phyloP scores from a whole-genome alignment of 73 alveolate genomes.

The Diophrys sp. region DNA sequence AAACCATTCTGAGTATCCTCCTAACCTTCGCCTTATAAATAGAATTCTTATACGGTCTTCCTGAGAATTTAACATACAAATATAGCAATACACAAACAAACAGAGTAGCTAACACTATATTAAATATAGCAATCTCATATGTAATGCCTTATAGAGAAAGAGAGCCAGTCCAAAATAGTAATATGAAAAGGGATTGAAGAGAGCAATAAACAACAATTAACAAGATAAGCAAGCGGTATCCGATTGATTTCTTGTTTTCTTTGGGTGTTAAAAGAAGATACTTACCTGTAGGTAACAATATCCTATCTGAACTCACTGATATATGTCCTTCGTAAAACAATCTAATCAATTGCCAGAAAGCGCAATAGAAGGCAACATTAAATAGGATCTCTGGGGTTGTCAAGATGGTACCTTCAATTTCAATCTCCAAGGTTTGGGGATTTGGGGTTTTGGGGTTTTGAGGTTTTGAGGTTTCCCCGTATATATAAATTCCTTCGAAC shows the following conservation, averaged over 20 bases:
- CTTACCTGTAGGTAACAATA: neutral
- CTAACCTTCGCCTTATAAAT: neutral
- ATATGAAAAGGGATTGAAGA: neutral
- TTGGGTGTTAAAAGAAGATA: neutral
- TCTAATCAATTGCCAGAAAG: neutral
- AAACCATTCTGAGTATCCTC: neutral
- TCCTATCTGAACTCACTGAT: neutral
- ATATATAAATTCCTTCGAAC: neutral
- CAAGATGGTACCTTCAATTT: too few relatives aligned
- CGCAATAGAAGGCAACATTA: neutral
- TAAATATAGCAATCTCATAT: neutral
- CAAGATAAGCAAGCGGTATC: neutral
- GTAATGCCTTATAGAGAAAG: neutral
- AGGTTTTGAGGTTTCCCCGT: too few relatives aligned
- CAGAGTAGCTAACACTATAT: neutral
- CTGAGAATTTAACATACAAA: neutral
- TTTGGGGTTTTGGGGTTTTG: too few relatives aligned
- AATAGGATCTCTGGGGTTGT: neutral
- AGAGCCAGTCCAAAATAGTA: neutral
- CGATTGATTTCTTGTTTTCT: neutral
- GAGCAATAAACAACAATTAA: neutral
- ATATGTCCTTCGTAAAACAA: neutral
- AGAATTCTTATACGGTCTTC: neutral
- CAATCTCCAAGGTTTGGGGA: too few relatives aligned
- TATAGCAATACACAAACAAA: neutral